These are phyloP conservation scores for Lipomyces sp. DNA, from an alignment of 805 yeast genomes.

Conservation along the genomic window DNA sequence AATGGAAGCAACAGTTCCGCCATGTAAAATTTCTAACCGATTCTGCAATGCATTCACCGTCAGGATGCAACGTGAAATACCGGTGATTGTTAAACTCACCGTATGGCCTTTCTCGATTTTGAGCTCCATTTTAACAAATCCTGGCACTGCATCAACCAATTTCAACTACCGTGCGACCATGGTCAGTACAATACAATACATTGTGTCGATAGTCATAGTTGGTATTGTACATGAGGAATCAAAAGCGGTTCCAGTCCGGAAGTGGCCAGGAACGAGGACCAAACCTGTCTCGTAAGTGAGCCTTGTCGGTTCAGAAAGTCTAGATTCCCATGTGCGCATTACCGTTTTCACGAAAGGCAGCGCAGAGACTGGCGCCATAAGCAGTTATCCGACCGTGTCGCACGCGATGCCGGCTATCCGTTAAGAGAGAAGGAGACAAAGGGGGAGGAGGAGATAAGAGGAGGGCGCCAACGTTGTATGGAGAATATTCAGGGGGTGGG, in stretches of 20 bases:
- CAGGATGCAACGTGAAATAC: not conserved
- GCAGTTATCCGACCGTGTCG: too few relatives aligned
- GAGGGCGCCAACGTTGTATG: too few relatives aligned
- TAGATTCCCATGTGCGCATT: not conserved
- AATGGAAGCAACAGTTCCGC: constrained; percentile 49
- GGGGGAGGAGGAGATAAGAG: too few relatives aligned
- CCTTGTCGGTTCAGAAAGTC: not conserved
- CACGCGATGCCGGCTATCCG: too few relatives aligned
- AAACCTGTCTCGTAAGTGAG: constrained; percentile 20
- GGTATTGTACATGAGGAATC: constrained; percentile 24
- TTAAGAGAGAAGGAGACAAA: too few relatives aligned
- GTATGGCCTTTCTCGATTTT: constrained; percentile 46
- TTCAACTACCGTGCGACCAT: constrained; percentile 39
- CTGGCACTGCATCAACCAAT: constrained; percentile 44
- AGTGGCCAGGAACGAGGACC: constrained; percentile 32
- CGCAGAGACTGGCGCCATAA: not conserved
- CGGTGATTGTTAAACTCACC: constrained; percentile 35
- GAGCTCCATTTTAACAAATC: constrained; percentile 45
- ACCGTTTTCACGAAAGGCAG: constrained; percentile 17
- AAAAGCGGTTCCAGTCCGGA: constrained; percentile 36
- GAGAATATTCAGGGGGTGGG: too few relatives aligned
- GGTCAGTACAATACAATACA: not conserved
- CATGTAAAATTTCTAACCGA: constrained; percentile 50
- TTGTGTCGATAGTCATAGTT: not conserved
- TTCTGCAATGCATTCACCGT: constrained; percentile 40